phyloP scores from a whole-genome alignment of 805 yeast species.

The Metschnikowia corniflorae region DNA sequence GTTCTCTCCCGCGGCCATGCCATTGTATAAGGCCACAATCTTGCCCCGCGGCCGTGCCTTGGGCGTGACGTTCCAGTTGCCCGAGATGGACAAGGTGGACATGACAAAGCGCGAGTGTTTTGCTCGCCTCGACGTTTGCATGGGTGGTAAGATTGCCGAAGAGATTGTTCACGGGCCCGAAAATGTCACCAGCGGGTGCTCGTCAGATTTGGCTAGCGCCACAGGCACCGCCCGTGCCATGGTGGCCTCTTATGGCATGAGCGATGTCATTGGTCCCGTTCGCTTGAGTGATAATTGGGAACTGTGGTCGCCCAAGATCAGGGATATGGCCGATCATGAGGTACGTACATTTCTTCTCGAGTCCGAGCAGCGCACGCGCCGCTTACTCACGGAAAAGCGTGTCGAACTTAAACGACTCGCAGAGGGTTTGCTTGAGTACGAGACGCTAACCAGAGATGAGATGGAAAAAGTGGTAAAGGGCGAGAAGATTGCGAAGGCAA shows the following conservation, averaged over 20 bases:
- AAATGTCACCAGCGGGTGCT: conserved; percentile 93
- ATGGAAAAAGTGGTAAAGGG: conserved; percentile 85
- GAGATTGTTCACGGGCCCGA: conserved; percentile 88
- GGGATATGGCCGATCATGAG: conserved; percentile 91
- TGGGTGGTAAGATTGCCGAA: conserved; percentile 99
- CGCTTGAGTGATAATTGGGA: conserved; percentile 88
- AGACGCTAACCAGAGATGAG: conserved; percentile 87
- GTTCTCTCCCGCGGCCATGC: conserved; percentile 91
- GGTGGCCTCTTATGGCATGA: conserved; percentile 97
- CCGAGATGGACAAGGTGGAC: conserved; percentile 97
- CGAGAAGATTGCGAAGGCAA: conserved; percentile 64
- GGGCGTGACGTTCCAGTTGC: conserved; percentile 95
- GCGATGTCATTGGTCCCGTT: conserved; percentile 89
- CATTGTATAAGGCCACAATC: conserved; percentile 93
- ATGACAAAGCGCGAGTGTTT: conserved; percentile 84
- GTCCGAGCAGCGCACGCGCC: conserved; percentile 78
- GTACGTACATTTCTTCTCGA: conserved; percentile 69
- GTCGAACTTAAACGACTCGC: conserved; percentile 83
- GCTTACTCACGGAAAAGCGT: conserved; percentile 55
- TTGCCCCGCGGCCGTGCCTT: conserved; percentile 95
- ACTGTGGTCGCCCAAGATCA: conserved; percentile 85
- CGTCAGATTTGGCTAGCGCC: conserved; percentile 85
- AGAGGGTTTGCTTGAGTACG: conserved; percentile 90
- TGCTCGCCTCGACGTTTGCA: conserved; percentile 92
- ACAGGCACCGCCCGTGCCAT: conserved; percentile 92